Conservation (phyloP, 1,139 yeast genomes). For the Zygosaccharomyces sapae region DNA sequence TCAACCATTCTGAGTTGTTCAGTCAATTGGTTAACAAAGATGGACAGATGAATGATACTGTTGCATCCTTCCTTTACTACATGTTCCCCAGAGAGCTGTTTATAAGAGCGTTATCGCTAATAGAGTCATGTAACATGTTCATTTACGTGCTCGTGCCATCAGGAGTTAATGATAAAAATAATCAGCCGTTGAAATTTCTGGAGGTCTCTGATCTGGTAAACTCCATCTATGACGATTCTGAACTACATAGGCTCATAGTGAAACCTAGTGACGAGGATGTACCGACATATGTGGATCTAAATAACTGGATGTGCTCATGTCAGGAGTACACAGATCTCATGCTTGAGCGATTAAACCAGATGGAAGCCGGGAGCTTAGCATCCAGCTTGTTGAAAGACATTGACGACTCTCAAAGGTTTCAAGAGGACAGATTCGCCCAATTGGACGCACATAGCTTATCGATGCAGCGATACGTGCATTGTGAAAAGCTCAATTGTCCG, state of each 20-base stretch:
- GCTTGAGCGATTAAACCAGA: constrained; percentile 2
- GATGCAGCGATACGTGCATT: constrained; percentile 25
- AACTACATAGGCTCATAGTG: constrained; percentile 26
- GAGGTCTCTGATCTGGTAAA: constrained; percentile 3
- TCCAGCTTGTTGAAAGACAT: constrained; percentile 16
- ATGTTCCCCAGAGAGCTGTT: constrained; percentile 34
- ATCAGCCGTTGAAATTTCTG: constrained; percentile 2
- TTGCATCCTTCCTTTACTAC: constrained; percentile 34
- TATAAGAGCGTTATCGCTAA: constrained; percentile 31
- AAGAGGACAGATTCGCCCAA: constrained; percentile 29
- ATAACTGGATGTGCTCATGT: constrained; percentile 35
- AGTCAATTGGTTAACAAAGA: constrained; percentile 20
- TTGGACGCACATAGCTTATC: constrained; percentile 29
- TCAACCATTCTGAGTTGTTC: constrained; percentile 28
- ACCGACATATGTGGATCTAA: constrained; percentile 31
- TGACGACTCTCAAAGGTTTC: constrained; percentile 22
- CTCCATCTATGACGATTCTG: constrained; percentile 15
- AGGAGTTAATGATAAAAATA: constrained; percentile 2
- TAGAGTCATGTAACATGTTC: constrained; percentile 33
- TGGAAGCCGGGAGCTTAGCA: constrained; percentile 6
- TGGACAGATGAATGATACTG: constrained; percentile 26
- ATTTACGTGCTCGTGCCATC: constrained; percentile 23
- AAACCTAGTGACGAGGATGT: constrained; percentile 19
- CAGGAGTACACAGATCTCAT: constrained; percentile 25
- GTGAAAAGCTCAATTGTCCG: constrained; percentile 30